phyloP scores from a whole-genome alignment of 306 rosid species.

The Prunus mume region DNA sequence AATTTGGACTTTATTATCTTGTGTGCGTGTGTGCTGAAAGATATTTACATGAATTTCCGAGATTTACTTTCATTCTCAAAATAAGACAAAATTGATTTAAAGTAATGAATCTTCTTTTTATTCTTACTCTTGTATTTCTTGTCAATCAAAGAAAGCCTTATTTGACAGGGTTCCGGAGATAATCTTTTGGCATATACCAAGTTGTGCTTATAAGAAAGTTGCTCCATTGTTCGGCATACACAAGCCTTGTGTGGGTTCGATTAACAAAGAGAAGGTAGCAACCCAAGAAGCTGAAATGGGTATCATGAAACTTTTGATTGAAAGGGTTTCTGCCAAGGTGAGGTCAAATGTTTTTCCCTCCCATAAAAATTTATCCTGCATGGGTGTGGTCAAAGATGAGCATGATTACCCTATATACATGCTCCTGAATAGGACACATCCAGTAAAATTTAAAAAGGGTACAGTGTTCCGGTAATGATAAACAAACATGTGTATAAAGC shows the following conservation, averaged over 20 bases:
- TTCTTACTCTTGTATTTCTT: slow-evolving; percentile 1
- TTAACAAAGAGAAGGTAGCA: slow-evolving; percentile 73
- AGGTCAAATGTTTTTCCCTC: not conserved
- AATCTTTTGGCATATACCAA: slow-evolving; percentile 90
- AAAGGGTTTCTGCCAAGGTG: slow-evolving; percentile 82
- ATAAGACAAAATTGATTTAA: not conserved
- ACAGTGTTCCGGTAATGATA: too few species aligned
- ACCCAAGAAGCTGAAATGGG: slow-evolving; percentile 70
- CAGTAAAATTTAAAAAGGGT: too few species aligned
- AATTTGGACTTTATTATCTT: not conserved
- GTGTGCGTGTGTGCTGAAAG: not conserved
- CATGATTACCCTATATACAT: not conserved
- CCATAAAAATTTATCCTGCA: not conserved
- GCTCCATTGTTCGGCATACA: slow-evolving; percentile 52
- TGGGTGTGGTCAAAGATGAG: not conserved
- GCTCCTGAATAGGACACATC: not conserved
- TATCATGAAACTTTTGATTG: slow-evolving; percentile 57
- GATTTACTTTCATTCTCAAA: not conserved
- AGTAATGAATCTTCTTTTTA: not conserved
- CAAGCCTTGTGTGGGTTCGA: slow-evolving; percentile 81
- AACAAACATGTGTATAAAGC: too few species aligned
- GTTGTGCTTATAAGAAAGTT: slow-evolving; percentile 53
- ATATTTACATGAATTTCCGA: not conserved
- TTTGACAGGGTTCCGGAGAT: slow-evolving; percentile 73
- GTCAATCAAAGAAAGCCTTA: slow-evolving; percentile 16